These are phyloP conservation scores for Talaromyces piceae DNA, from an alignment of 2,329 filamentous ascomycete species.

Conservation along the genomic window DNA sequence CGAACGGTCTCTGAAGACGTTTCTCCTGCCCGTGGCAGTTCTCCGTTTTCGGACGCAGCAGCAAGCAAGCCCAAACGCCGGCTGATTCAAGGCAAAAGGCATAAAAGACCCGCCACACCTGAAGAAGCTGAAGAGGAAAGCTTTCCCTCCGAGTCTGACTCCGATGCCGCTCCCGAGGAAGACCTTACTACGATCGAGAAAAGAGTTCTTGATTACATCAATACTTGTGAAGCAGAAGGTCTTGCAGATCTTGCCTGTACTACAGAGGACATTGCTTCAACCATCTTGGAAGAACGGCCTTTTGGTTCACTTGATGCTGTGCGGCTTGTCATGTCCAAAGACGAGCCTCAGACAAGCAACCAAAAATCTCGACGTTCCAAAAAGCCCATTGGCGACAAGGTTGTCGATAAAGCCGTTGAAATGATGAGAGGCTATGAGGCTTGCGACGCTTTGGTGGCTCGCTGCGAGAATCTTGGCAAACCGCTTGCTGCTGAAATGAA, in stretches of 20 bases:
- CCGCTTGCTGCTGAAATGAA: slow-evolving; percentile 59
- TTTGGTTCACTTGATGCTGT: slow-evolving; percentile 62
- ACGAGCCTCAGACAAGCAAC: slow-evolving; percentile 38
- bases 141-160: slow-evolving; percentile 42
- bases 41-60: slow-evolving; percentile 16
- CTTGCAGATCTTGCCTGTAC: slow-evolving; percentile 75
- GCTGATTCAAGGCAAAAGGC: slow-evolving; percentile 45
- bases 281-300: slow-evolving; percentile 66
- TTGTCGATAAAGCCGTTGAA: slow-evolving; percentile 59
- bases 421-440: slow-evolving; percentile 76
- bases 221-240: slow-evolving; percentile 65
- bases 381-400: slow-evolving; percentile 56
- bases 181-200: slow-evolving; percentile 41
- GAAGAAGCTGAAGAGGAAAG: slow-evolving; percentile 29
- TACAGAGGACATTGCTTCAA: slow-evolving; percentile 59
- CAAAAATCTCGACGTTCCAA: slow-evolving; percentile 41
- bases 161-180: slow-evolving; percentile 30
- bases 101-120: slow-evolving; percentile 24
- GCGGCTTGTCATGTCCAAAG: slow-evolving; percentile 52
- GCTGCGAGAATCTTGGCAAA: slow-evolving; percentile 66
- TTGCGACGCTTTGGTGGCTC: slow-evolving; percentile 71
- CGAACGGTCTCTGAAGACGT: slow-evolving; percentile 17
- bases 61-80: slow-evolving; percentile 27
- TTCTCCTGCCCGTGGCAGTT: slow-evolving; percentile 15
- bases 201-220: slow-evolving; percentile 72